Conservation (phyloP, 345 rosid species). For the Eucalyptus coolabah region DNA sequence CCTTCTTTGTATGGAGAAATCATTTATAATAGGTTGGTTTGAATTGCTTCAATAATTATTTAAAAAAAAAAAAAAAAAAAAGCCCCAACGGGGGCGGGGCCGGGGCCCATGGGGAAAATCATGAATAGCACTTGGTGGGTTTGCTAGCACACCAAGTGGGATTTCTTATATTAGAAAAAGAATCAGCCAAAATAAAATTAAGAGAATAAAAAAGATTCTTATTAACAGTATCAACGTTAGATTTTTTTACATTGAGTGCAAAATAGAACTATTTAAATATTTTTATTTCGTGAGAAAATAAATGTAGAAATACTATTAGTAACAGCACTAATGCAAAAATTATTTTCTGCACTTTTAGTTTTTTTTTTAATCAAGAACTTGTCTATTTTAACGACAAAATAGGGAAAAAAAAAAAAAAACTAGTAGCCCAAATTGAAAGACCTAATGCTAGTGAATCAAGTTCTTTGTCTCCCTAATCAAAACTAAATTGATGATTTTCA, state of each 20-base stretch:
- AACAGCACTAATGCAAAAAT: not conserved
- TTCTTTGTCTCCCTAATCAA: not conserved
- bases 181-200: not conserved
- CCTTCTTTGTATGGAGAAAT: not conserved
- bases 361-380: not conserved
- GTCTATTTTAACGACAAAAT: too few relatives aligned
- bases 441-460: not conserved
- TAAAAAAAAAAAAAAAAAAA: too few relatives aligned
- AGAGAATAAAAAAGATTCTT: not conserved
- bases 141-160: not conserved
- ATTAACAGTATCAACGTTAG: not conserved
- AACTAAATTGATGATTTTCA: not conserved
- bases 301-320: not conserved
- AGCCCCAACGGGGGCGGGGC: accelerated
- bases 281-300: too few relatives aligned
- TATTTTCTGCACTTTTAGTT: not conserved
- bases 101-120: too few relatives aligned
- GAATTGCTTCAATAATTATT: not conserved
- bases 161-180: not conserved
- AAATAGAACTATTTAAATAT: not conserved
- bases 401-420: too few relatives aligned
- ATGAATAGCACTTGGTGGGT: too few relatives aligned
- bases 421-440: not conserved
- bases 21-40: not conserved
- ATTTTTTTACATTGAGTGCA: too few relatives aligned